Evolutionary conservation across 176 grass and related monocot species (phyloP), one percentile per base, ranked within the genome.

Genomic region (Pontederia paniculata): DNA sequence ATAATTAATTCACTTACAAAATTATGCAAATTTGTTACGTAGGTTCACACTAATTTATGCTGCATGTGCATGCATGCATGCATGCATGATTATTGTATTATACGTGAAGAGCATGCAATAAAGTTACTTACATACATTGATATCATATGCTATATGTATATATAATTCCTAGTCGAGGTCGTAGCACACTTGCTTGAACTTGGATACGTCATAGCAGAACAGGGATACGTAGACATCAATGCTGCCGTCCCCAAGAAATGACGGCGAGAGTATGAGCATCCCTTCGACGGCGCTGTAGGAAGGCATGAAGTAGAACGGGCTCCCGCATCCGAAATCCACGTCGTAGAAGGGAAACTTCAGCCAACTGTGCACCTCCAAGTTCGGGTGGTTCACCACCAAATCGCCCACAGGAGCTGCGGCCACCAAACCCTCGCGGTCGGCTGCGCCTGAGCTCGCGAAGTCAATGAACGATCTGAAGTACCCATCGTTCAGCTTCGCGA

Each of bases 261-360:
- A 72, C 25, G 78, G 66, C 52, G 71, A 17, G 21, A 81, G 23
- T 17, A 64, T 51, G 2, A 70, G 15, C 65, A 76, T 19, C 19
- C 78, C 78, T 28, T 81, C 78, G 62, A 60, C 63, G n/a, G 72
- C 37, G 9, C 60, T 48, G 56, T 70, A 63, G 12, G 60, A 20
- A 6, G 78, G 78, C 23, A 69, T 64, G 67, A 81, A 65, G 31
- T 50, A 58, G 56, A 66, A 58, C 0, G 78, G 66, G 3, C 17
- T 42, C 21, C 72, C 78, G 13, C 72, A 61, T 16, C 78, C 78
- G 19, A 76, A 81, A 53, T 81, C 66, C 12, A 72, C 37, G 21
- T 73, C n/a, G n/a, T n/a, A n/a, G n/a, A n/a, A n/a, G n/a, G n/a
- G n/a, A n/a, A n/a, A n/a, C n/a, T n/a, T n/a, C n/a, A n/a, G n/a